Evolutionary conservation across 106 monocot genomes (phyloP), one percentile per base, ranked within the genome.

Genomic region (Dendrobium officinale): DNA sequence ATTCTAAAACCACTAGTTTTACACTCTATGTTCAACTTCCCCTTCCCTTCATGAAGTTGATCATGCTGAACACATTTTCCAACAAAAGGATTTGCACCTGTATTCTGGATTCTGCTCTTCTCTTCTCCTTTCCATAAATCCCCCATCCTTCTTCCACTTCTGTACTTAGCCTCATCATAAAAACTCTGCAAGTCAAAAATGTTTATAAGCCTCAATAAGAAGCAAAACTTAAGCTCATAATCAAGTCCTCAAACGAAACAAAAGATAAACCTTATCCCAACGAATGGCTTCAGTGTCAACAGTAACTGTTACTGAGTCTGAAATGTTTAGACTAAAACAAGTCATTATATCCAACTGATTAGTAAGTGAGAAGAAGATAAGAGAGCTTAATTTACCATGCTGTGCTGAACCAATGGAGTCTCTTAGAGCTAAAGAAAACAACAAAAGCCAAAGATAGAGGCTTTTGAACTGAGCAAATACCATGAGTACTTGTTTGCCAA

Each of bases 1-100:
- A 67, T 78, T 54, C 16, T 26, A n/a, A 42, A 64, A 17, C 66
- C 74, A 55, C 67, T 79, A 49, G 47, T 41, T 44, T 56, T 42
- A 77, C 82, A 80, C 76, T 79, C 86, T 77, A 82, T 26, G 20
- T 41, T 82, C 68, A 78, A 79, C 20, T 77, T 19, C 77, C 72
- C 79, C 45, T 82, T 75, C 37, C 29, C 79, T 78, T 45, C 76
- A 17, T 68, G 54, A 7, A 10, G 5, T 26, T 72, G 31, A 61
- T 59, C 55, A 24, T 22, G n/a, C 41, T 22, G 44, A 61, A 44
- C 77, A 66, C 82, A 80, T 82, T 82, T 80, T 66, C n/a, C 42
- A 33, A 74, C 55, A 73, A 54, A 84, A 68, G 24, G 66, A 3
- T 82, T 84, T 81, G 66, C 79, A 81, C 82, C 77, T 79, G 44